Base-by-base conservation (phyloP, 306 rosid genomes). In the Sechiopsis laciniata region DNA sequence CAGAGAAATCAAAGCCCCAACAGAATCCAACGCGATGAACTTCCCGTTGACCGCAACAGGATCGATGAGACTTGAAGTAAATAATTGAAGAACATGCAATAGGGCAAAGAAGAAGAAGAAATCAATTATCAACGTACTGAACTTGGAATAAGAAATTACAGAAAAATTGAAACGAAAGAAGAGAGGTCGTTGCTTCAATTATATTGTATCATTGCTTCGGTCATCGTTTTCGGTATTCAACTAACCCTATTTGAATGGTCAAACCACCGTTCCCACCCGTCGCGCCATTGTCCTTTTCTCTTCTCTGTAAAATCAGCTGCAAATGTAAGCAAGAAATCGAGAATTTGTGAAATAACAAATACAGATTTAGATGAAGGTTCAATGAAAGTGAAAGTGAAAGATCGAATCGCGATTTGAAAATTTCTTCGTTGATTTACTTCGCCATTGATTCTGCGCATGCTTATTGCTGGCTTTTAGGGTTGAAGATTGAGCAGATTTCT, bases 341-440 rank as follows among this genome's bases (percentile, higher is more conserved):
- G 77, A 94, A 94, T 87, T 77, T 89, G 96, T 40, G 91, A 81
- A 81, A 71, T 94, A 94, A 71, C 99, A 94, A 58, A 94, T 96
- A 14, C 88, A 82, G 1, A 97, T 94, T 87, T 96, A 79, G 75
- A 94, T 55, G 81, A 94, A 94, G 75, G 99, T 26, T 26, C 2
- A 26, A 26, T 94, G 7, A 37, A 37, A 37, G 8, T 26, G 40
- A 35, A 35, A 4, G 40, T 37, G 45, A 37, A 37, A 74, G 91
- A 74, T 84, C 3, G 89, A 87, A 64, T 37, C 3, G 8, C 45
- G 45, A 5, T 37, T 37, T 37, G 45, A 37, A 37, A 6, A 37
- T 5, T 79, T 84, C 77, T 55, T 72, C 62, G 11, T 84, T 68
- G 50, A 50, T 85, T 85, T 80, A 37, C 79, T 82, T 77, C 74